Evolutionary conservation across 805 yeast genomes (phyloP), one percentile per base, ranked within the genome.

Genomic region (Saccharomycopsis capsularis): DNA sequence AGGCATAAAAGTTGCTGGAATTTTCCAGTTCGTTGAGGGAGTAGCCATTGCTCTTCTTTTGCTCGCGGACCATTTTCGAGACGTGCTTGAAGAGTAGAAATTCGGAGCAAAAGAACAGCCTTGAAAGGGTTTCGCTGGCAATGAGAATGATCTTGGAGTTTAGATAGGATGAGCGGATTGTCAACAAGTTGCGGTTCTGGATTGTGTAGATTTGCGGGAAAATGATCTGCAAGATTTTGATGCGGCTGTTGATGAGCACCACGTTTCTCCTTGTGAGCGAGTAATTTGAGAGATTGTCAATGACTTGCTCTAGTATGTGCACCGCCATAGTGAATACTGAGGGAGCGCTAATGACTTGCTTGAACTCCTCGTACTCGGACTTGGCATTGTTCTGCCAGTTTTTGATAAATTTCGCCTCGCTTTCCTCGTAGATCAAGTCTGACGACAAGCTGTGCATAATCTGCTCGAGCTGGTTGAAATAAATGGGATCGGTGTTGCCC

Each of bases 71-170:
- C 13, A 40, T 13, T 13, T 39, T 46, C 24, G 15, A n/a, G 27
- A 41, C 35, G 16, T 47, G 46, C 29, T 47, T 47, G 25, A 47
- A 47, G 3, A 47, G 25, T 2, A 47, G 13, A 21, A 47, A 41
- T 18, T 41, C 46, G 13, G 42, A 35, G 27, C 50, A 47, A 27
- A 47, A 47, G 4, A 41, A 16, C 24, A 34, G 46, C 16, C 41
- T 35, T 15, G 46, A 22, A 27, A 25, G 36, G 21, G 41, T 47
- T 15, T 42, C 34, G 40, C 50, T 38, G 13, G 22, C 15, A 27
- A 15, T 21, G 15, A 47, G 27, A 15, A 16, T 27, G 18, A 47
- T n/a, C 27, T 36, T 40, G 9, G 32, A 25, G 5, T 7, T 7
- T 11, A 47, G 29, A 9, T 21, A 21, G n/a, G 43, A 11, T 15